Base-by-base conservation (phyloP, 306 rosid species). In the Cicer arietinum region DNA sequence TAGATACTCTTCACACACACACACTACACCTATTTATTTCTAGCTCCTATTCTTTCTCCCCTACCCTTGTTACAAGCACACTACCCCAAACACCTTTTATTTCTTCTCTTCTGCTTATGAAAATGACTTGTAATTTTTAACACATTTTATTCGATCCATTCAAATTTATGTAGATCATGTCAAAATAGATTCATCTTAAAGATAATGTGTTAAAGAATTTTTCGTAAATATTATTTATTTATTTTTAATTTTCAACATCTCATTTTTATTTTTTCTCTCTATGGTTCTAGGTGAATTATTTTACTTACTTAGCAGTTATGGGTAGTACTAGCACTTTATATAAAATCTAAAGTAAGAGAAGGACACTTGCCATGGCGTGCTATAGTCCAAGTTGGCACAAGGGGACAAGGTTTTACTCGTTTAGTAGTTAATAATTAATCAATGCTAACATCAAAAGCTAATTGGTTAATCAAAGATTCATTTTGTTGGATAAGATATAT, bases 1-100 rank as follows among this genome's bases (percentile, higher is more conserved):
- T 37, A 87, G 80, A 84, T 80, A 71, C 88, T 85, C 80, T 53
- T 71, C 65, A 70, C 73, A 77, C 51, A 58, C 74, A 7, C 74
- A 7, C 56, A 35, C 18, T 60, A 59, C 1, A 17, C 11, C 72
- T 53, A 47, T 17, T 37, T 62, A 2, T 64, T 66, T 66, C 47
- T 59, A 59, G 79, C 76, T 67, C 2, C 59, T 63, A 64, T 54
- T 59, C 10, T 42, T 6, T 3, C 13, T 41, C 39, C 16, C 52
- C 40, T 8, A 2, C 4, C 74, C 65, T 3, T 7, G 9, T 47
- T 50, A 73, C 41, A 1, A 35, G 70, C 83, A 70, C 81, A 64
- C n/a, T 53, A 47, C 69, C 83, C 86, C 67, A 83, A 54, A 83
- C 74, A 83, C 78, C 39, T 57, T 81, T 81, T 76, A 69, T 69